Conservation (phyloP, 73 alveolate species). For the Tetrahymena thermophila region DNA sequence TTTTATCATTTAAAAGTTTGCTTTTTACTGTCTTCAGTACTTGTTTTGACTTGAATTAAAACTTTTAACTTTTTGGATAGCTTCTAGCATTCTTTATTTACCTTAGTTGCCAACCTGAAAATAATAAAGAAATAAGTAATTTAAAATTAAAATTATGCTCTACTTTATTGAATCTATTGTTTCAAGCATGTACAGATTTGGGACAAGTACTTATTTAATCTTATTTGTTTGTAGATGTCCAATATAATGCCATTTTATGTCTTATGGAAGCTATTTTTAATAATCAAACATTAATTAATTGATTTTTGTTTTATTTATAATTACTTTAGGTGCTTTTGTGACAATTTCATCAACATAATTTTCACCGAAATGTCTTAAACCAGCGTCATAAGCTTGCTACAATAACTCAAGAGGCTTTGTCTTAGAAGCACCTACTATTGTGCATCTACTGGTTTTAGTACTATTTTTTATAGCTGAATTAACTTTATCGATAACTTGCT, state of each 20-base stretch:
- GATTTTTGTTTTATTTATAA: not conserved
- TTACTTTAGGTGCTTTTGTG: slow-evolving; percentile 49
- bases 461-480: not conserved
- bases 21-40: slow-evolving; percentile 47
- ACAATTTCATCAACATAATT: slow-evolving; percentile 85
- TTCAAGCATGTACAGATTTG: slow-evolving; percentile 54
- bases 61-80: slow-evolving; percentile 49
- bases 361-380: slow-evolving; percentile 90
- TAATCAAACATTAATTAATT: not conserved
- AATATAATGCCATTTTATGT: slow-evolving; percentile 92
- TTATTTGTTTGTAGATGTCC: slow-evolving; percentile 92
- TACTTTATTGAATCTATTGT: slow-evolving; percentile 68
- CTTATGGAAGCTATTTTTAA: slow-evolving; percentile 50
- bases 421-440: slow-evolving; percentile 71
- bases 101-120: slow-evolving; percentile 64
- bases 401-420: slow-evolving; percentile 71
- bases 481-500: not conserved
- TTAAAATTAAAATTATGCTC: not conserved
- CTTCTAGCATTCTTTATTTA: slow-evolving; percentile 70
- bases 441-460: not conserved
- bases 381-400: slow-evolving; percentile 74
- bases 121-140: not conserved
- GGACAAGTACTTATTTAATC: slow-evolving; percentile 54
- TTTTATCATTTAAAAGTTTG: not conserved
- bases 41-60: slow-evolving; percentile 66